Conservation (phyloP, 179 eudicot genomes). For the Vitellaria paradoxa region DNA sequence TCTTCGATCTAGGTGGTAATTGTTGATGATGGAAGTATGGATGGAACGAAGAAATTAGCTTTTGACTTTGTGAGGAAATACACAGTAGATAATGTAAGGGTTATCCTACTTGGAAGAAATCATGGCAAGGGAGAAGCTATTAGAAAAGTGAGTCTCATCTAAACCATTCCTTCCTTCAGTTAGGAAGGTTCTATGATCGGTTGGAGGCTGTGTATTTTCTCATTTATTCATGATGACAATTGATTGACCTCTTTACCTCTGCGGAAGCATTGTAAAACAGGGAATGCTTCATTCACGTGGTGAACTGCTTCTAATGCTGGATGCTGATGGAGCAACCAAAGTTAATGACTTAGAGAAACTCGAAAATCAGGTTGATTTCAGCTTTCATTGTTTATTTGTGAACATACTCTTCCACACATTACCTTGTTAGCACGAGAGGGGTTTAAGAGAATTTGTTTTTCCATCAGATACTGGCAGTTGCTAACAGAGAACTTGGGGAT, state of each 20-base stretch:
- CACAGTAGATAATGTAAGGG: slow-evolving; percentile 80
- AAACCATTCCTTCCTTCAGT: slow-evolving; percentile 6
- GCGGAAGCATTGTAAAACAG: slow-evolving; percentile 93
- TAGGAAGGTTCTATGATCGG: background rate
- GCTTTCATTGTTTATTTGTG: background rate
- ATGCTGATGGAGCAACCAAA: slow-evolving; percentile 99
- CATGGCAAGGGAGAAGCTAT: slow-evolving; percentile 99
- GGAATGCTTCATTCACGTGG: slow-evolving; percentile 99
- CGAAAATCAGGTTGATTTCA: slow-evolving; percentile 71
- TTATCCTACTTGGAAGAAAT: slow-evolving; percentile 86
- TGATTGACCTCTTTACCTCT: slow-evolving; percentile 62
- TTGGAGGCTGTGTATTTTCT: slow-evolving; percentile 1
- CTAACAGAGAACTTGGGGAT: slow-evolving; percentile 36
- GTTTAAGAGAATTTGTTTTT: slow-evolving; percentile 22
- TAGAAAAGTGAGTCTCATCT: slow-evolving; percentile 78
- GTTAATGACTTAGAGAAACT: slow-evolving; percentile 90
- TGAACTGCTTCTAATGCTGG: slow-evolving; percentile 90
- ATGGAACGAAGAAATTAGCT: slow-evolving; percentile 82
- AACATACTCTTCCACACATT: background rate
- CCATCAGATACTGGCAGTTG: slow-evolving; percentile 72
- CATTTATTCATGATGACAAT: slow-evolving; percentile 17
- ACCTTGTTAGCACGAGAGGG: background rate
- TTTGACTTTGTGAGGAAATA: slow-evolving; percentile 77
- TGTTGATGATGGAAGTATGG: slow-evolving; percentile 94
- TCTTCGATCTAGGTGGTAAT: slow-evolving; percentile 66